A percentile compares a stretch with the other conserved stretches of the same genome.
Conservation (phyloP, 257 asterid genomes). For the Handroanthus guayacan region DNA sequence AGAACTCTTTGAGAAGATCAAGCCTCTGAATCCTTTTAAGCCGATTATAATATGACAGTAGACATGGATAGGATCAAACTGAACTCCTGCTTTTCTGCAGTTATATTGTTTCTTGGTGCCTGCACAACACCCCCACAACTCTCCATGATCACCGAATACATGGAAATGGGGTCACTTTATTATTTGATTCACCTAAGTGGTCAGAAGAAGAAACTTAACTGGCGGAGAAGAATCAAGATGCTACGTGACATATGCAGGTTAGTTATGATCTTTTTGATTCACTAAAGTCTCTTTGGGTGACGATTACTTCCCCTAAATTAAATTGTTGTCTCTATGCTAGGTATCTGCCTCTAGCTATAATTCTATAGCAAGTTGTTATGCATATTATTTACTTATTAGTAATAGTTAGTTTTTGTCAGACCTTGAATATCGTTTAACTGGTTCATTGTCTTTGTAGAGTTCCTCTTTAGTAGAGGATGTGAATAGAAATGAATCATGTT, state of each 20-base stretch:
- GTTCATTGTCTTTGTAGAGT: no score
- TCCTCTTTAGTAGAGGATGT: no score
- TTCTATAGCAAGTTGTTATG: slow-evolving; percentile 13
- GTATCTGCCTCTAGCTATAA: not conserved
- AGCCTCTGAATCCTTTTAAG: not conserved
- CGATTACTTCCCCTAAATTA: not conserved
- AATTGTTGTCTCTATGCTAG: not conserved
- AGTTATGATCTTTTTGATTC: slow-evolving; percentile 21
- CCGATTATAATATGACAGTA: not conserved
- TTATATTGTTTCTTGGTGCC: slow-evolving; percentile 96
- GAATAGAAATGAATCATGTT: no score
- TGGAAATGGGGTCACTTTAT: slow-evolving; percentile 98
- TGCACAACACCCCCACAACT: slow-evolving; percentile 93
- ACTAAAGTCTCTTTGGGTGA: slow-evolving; percentile 8
- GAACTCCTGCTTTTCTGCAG: slow-evolving; percentile 49
- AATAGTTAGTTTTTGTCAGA: no score
- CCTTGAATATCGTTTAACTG: no score
- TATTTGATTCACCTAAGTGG: slow-evolving; percentile 90
- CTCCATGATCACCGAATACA: slow-evolving; percentile 94
- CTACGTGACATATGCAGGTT: slow-evolving; percentile 99
- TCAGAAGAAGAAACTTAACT: slow-evolving; percentile 86
- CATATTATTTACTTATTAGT: not conserved
- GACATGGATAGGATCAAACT: not conserved
- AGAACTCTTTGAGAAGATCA: not conserved
- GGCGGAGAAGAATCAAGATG: slow-evolving; percentile 94